Base-by-base conservation (phyloP, 495 filamentous ascomycete species). In the Daldinia vernicosa region DNA sequence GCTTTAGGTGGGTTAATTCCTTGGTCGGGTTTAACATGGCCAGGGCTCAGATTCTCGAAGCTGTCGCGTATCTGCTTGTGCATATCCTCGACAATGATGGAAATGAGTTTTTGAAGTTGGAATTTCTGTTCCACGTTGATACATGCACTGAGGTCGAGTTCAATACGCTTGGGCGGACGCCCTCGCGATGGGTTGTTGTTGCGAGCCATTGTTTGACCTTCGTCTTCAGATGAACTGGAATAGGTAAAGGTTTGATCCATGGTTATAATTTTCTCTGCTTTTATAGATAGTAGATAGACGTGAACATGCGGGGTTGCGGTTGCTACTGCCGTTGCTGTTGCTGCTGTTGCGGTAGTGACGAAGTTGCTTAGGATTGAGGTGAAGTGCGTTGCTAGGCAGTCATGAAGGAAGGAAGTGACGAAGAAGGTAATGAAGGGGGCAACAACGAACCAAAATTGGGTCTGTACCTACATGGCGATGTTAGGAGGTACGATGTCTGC, bases 11-110 rank as follows among this genome's bases (percentile, higher is more conserved):
- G 43, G 19, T 66, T 54, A 24, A 77, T 74, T 35, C 75, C 75
- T 32, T 70, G 57, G 33, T 61, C 62, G 11, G 69, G 47, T 8
- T 61, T 30, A 28, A 76, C 35, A 9, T 59, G 35, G 7, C 9
- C 26, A 26, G 70, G 60, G 3, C 74, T 69, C 6, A 81, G 68
- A 0, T 75, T 59, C 60, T 87, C 84, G 33, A 87, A 88, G 53
- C 76, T 79, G 19, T 81, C 78, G 43, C 69, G 74, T 45, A 86
- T 75, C 26, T 82, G 80, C 62, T 75, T 81, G 40, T 82, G 79
- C 78, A 89, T 86, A 1, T 76, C 74, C 26, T 86, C 85, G 32
- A 78, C 83, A 59, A 84, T 80, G 28, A 74, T 76, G 59, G 61
- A 64, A 52, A 86, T 66, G 6, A 89, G 81, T 15, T 76, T 37